These are phyloP conservation scores for Saturnispora bothae DNA, from an alignment of 805 yeast species.

Conservation along the genomic window DNA sequence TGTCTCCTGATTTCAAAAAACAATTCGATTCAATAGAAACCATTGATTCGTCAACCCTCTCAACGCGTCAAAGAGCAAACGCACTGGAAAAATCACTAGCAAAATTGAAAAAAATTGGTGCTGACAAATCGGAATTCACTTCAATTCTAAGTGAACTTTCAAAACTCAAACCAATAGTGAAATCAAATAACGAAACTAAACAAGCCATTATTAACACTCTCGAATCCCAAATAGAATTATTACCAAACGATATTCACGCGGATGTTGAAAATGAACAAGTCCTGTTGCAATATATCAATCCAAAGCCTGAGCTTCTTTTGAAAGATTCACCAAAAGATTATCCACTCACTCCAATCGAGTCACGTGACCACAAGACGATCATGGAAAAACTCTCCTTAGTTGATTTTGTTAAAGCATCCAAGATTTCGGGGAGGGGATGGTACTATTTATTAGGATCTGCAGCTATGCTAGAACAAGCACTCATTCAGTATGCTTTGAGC, in stretches of 20 bases:
- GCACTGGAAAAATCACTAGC: slow-evolving; percentile 14
- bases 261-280: slow-evolving; percentile 35
- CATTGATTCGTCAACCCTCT: slow-evolving; percentile 11
- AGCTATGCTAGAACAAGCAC: slow-evolving; percentile 81
- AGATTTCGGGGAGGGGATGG: slow-evolving; percentile 78
- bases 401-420: slow-evolving; percentile 63
- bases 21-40: slow-evolving; percentile 14
- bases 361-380: slow-evolving; percentile 57
- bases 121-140: slow-evolving; percentile 4
- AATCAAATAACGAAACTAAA: slow-evolving; percentile 18
- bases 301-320: slow-evolving; percentile 19
- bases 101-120: slow-evolving; percentile 11
- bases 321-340: slow-evolving; percentile 12
- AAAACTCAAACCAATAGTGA: slow-evolving; percentile 23
- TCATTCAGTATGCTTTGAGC: slow-evolving; percentile 66
- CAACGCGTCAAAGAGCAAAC: slow-evolving; percentile 18
- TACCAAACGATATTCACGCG: slow-evolving; percentile 56
- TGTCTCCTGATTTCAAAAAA: slow-evolving; percentile 15
- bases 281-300: slow-evolving; percentile 44
- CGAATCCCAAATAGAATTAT: slow-evolving; percentile 31
- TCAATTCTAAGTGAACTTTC: slow-evolving; percentile 15
- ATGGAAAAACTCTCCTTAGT: slow-evolving; percentile 56
- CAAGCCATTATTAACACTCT: slow-evolving; percentile 29
- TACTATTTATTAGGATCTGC: slow-evolving; percentile 79
- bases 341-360: slow-evolving; percentile 11